Conservation (phyloP, 768 basidiomycete species). For the Phaeotremella skinneri region DNA sequence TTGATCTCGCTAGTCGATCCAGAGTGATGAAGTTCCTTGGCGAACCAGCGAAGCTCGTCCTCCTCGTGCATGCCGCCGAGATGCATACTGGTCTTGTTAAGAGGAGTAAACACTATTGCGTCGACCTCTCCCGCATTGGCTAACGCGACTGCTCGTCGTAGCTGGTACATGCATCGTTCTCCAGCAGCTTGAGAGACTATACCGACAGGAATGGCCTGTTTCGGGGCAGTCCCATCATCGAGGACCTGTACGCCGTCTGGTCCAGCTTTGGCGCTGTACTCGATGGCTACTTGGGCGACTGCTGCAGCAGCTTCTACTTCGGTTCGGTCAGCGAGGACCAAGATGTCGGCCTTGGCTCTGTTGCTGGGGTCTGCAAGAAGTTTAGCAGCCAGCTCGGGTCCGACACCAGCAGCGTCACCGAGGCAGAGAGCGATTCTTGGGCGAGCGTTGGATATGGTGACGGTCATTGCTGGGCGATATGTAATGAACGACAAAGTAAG, state of each 20-base stretch:
- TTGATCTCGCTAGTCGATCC: constrained; percentile 11
- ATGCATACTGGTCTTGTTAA: constrained; percentile 15
- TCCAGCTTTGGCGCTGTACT: not conserved
- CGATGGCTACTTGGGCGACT: not conserved
- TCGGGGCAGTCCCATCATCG: constrained; percentile 5
- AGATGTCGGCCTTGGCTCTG: constrained; percentile 9
- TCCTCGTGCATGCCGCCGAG: constrained; percentile 14
- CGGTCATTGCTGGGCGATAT: too few species aligned
- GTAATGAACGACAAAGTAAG: too few species aligned
- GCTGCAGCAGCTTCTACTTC: constrained; percentile 10
- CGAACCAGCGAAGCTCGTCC: constrained; percentile 14
- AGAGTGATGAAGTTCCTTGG: not conserved
- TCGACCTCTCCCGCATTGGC: constrained; percentile 4
- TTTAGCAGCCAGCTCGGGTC: constrained; percentile 9
- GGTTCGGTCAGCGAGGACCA: constrained; percentile 3
- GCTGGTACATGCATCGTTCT: constrained; percentile 8
- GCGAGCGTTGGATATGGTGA: too few species aligned
- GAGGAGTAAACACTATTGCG: constrained; percentile 9
- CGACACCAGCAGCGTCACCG: constrained; percentile 11
- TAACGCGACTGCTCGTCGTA: constrained; percentile 4
- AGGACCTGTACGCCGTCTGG: constrained; percentile 4
- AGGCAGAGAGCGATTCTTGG: constrained; percentile 4
- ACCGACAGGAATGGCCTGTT: not conserved
- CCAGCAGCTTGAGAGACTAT: constrained; percentile 6
- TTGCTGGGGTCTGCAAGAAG: constrained; percentile 7